phyloP scores from a whole-genome alignment of 139 green algal species.

The Chlorella sp. region DNA sequence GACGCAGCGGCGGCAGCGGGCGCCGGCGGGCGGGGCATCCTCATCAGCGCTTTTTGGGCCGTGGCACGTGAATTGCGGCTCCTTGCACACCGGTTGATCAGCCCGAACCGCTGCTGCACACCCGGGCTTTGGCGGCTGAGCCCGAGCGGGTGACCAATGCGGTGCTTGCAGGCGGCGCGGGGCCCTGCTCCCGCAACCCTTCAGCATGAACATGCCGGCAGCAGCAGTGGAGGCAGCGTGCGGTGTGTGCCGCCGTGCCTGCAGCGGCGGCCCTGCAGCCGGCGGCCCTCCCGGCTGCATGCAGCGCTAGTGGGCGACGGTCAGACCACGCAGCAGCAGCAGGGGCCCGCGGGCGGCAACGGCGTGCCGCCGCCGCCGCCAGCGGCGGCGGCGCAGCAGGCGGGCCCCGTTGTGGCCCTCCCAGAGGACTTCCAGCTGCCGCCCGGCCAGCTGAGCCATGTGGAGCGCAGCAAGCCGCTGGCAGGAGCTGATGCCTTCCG shows the following conservation, averaged over 20 bases:
- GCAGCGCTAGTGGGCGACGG: background rate
- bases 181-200: too few species aligned
- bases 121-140: too few species aligned
- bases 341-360: background rate
- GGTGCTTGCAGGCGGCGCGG: background rate
- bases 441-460: conserved; percentile 19
- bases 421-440: conserved; percentile 42
- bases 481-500: conserved; percentile 67
- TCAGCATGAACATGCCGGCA: too few species aligned
- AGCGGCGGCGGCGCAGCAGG: too few species aligned
- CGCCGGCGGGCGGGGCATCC: too few species aligned
- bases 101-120: too few species aligned
- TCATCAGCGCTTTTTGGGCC: too few species aligned
- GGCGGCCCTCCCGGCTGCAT: background rate
- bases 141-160: background rate
- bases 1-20: too few species aligned
- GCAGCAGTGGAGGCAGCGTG: background rate
- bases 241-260: background rate
- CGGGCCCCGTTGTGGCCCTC: background rate
- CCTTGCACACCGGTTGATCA: too few species aligned
- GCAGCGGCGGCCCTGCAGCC: background rate
- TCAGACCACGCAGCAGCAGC: background rate
- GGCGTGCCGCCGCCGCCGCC: too few species aligned
- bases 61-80: too few species aligned
- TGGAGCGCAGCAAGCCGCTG: background rate